A percentile compares a stretch with the other conserved stretches of the same genome.
Evolutionary conservation across 176 grass and related monocot genomes (phyloP).

Genomic region (Musa itinerans): DNA sequence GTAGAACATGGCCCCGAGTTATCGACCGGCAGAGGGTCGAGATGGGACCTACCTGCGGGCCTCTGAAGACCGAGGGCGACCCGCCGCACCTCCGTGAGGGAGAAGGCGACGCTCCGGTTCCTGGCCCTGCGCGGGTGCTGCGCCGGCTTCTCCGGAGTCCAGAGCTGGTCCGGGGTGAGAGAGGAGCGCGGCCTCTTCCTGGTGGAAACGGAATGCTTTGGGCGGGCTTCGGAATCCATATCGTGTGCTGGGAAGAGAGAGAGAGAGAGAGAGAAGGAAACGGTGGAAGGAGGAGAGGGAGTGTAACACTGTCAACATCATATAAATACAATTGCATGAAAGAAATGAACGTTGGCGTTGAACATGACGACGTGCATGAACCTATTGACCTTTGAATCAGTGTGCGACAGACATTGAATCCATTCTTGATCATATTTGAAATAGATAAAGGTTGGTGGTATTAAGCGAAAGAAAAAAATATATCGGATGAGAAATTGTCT

Average conservation of each 20-base stretch:
- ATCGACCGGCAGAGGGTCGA: conserved; percentile 25
- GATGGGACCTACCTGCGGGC: neutral
- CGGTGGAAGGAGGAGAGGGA: too few species aligned
- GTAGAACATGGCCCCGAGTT: neutral
- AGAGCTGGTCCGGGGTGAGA: conserved; percentile 22
- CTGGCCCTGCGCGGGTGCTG: conserved; percentile 20
- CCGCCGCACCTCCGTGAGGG: conserved; percentile 42
- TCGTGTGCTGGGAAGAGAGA: neutral
- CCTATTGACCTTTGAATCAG: too few species aligned
- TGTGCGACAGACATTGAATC: too few species aligned
- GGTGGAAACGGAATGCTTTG: neutral
- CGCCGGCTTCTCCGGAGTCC: conserved; percentile 41
- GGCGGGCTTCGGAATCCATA: neutral
- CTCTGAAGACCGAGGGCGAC: conserved; percentile 38
- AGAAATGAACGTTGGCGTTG: too few species aligned
- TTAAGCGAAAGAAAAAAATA: too few species aligned
- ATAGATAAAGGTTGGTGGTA: too few species aligned
- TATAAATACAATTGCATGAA: too few species aligned
- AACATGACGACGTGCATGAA: too few species aligned
- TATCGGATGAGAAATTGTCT: too few species aligned
- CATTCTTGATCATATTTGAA: too few species aligned
- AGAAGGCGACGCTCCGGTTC: conserved; percentile 46
- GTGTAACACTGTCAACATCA: too few species aligned
- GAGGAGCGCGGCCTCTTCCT: neutral
- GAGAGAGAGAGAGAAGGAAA: neutral